Percentiles rank a stretch among this genome's conserved stretches.
Conservation (phyloP, 768 basidiomycete genomes). For the Hygrophorus pudorinus region DNA sequence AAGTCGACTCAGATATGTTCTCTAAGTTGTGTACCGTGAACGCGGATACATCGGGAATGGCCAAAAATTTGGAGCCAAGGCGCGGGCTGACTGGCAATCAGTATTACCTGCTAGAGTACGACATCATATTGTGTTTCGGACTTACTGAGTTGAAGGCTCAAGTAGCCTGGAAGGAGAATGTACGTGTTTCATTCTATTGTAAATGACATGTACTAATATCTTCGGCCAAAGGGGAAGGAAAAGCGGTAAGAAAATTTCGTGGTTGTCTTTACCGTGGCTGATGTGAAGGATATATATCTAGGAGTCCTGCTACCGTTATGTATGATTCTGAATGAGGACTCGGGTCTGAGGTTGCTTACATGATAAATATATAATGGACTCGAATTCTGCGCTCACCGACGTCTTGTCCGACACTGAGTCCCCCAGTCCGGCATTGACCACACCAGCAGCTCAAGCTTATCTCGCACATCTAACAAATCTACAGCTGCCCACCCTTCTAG, state of each 20-base stretch:
- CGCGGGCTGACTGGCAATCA: background rate
- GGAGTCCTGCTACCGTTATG: background rate
- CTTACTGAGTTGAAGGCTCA: conserved; percentile 32
- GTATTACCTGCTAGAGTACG: conserved; percentile 18
- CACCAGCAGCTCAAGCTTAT: conserved; percentile 36
- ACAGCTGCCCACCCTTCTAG: conserved; percentile 54
- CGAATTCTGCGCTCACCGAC: background rate
- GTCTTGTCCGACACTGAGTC: background rate
- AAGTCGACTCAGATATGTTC: conserved; percentile 4
- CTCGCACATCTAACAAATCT: conserved; percentile 56
- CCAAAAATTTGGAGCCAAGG: background rate
- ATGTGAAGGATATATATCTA: background rate
- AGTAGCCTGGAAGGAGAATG: conserved; percentile 28
- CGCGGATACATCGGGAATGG: conserved; percentile 1
- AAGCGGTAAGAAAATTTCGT: background rate
- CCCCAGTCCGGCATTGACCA: conserved; percentile 12
- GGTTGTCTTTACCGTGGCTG: background rate
- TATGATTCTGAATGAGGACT: background rate
- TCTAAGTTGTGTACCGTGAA: background rate
- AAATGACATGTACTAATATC: background rate
- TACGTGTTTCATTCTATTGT: conserved; percentile 6
- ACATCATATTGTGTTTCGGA: conserved; percentile 29
- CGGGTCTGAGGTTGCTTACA: too few species aligned
- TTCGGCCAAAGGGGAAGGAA: background rate
- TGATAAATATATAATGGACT: background rate